Percentiles rank a stretch among this genome's conserved stretches.
These are phyloP conservation scores for Cryphonectria parasitica DNA, from an alignment of 2,329 filamentous ascomycete species.

Conservation along the genomic window DNA sequence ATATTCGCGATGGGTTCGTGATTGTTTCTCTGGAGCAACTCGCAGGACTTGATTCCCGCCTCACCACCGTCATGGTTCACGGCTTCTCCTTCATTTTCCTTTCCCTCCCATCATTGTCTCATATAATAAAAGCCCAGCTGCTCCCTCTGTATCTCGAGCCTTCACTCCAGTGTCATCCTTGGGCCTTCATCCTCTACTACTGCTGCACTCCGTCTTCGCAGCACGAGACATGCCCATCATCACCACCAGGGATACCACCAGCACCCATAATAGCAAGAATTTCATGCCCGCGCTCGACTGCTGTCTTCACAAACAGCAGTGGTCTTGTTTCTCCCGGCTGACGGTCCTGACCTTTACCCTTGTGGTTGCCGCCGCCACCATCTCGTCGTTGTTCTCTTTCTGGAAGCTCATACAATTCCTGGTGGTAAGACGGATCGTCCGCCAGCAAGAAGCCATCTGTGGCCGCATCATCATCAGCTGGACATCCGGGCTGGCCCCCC, in stretches of 20 bases:
- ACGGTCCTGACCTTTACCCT: neutral
- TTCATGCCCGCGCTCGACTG: conserved; percentile 10
- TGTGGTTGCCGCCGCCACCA: conserved; percentile 1
- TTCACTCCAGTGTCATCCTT: conserved; percentile 2
- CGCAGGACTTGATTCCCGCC: neutral
- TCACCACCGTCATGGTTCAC: conserved; percentile 5
- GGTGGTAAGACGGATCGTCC: neutral
- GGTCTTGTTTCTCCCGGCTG: neutral
- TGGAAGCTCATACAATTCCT: neutral
- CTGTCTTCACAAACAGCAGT: conserved; percentile 12
- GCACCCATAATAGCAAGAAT: conserved; percentile 7
- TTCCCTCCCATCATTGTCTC: neutral
- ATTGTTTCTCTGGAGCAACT: neutral
- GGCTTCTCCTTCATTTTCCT: neutral
- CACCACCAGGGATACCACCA: conserved; percentile 8
- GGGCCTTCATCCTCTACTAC: neutral
- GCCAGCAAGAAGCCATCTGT: neutral
- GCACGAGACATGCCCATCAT: conserved; percentile 23
- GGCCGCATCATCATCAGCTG: conserved; percentile 10
- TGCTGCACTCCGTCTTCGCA: conserved; percentile 12
- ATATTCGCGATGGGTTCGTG: neutral
- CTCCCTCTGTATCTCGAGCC: neutral
- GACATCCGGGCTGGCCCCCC: conserved; percentile 3
- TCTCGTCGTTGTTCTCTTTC: neutral
- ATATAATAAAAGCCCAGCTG: neutral